Evolutionary conservation across 2,329 filamentous ascomycete species (phyloP), one percentile per base, ranked within the genome.

Genomic region (Fusarium chlamydosporum): DNA sequence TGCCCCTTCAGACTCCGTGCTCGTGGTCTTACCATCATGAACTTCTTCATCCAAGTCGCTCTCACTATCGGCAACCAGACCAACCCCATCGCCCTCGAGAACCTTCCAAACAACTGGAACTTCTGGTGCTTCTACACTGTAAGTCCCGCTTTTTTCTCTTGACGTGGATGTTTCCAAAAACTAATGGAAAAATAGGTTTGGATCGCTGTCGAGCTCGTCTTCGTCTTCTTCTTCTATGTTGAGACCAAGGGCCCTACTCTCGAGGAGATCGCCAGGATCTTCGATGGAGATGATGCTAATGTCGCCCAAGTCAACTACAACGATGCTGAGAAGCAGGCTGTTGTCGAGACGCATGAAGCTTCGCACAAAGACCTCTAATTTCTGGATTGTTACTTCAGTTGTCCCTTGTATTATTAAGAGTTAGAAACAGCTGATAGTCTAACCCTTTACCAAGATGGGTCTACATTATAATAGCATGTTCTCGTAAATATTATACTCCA

Each of bases 181-280:
- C 57, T 62, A 62, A 62, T 6, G 2, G 0, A 27, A 0, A 16
- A 38, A 29, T 10, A 62, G 60, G 60, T 63, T 13, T 63, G 60
- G 60, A 63, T 63, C n/a, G 48, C 60, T 4, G 60, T 63, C 71
- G 86, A 90, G 77, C 79, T 90, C 40, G 66, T 85, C 47, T 89
- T 90, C 65, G 87, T 91, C 34, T 89, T 84, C 78, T 88, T 88
- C 81, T 85, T 90, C 76, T 90, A 89, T 75, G 84, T 90, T 54
- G 90, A 93, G 79, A 92, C 90, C 11, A 88, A 87, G 73, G 89
- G 89, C 2, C 88, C 89, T 0, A 92, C 89, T 3, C 86, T 92
- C 1, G 90, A 92, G 74, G 74, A 77, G 66, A 75, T 75, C 42
- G 87, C 89, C 27, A 86, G 86, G 72, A 90, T 92, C 75, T 92